Percentiles rank a stretch among this genome's conserved stretches.
Conservation (phyloP, 176 grass and related monocot genomes). For the Bonia amplexicaulis region DNA sequence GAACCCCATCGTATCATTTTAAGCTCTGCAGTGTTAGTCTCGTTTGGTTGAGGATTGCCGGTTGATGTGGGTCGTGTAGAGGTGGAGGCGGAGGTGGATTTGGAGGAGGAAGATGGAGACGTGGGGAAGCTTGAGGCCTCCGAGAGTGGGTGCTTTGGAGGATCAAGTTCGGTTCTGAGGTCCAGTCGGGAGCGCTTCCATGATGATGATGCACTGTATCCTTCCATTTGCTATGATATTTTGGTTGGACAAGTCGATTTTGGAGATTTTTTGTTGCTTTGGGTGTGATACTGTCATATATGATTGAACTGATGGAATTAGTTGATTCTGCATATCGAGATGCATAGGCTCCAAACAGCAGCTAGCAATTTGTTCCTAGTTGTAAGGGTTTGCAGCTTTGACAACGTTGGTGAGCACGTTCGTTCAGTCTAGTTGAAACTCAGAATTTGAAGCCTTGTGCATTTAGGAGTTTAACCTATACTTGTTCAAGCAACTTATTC, state of each 20-base stretch:
- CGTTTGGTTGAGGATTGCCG: not conserved
- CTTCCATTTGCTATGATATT: conserved; percentile 16
- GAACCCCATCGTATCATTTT: not conserved
- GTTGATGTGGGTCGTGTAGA: conserved; percentile 23
- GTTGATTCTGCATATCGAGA: not conserved
- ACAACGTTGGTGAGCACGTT: not conserved
- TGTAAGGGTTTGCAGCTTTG: not conserved
- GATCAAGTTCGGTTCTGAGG: conserved; percentile 39
- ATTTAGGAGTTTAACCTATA: not conserved
- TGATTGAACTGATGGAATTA: not conserved
- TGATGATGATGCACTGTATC: conserved; percentile 64
- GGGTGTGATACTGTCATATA: not conserved
- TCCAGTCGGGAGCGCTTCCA: conserved; percentile 26
- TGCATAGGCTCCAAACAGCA: not conserved
- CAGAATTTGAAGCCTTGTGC: not conserved
- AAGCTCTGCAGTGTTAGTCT: not conserved
- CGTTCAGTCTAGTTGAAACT: not conserved
- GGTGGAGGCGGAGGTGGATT: conserved; percentile 18
- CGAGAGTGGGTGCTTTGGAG: not conserved
- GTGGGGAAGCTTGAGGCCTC: not conserved
- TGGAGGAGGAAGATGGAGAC: conserved; percentile 28
- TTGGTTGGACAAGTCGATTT: not conserved
- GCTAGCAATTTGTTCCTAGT: not conserved
- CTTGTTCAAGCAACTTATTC: not conserved
- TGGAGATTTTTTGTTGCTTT: not conserved